Base-by-base conservation (phyloP, 352 stramenopile species). In the Elongisporangium senticosum region DNA sequence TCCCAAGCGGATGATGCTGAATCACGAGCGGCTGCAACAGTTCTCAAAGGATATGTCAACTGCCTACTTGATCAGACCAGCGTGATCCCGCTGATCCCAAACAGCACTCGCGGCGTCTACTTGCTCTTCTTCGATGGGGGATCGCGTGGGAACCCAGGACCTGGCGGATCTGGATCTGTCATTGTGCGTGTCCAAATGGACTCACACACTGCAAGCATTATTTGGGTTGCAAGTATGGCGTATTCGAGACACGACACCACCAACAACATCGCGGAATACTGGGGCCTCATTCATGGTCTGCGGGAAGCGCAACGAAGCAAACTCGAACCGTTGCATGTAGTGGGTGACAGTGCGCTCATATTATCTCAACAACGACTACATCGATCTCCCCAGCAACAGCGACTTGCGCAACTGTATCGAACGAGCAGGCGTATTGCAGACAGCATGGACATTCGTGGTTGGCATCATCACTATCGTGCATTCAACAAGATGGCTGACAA, bases 341-440 rank as follows among this genome's bases (percentile, higher is more conserved):
- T 57, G n/a, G 53, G 53, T n/a, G 53, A 57, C 53, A 57, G 53
- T 37, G 53, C 8, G n/a, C n/a, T n/a, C 37, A 51, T 57, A 57
- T 57, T 22, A 57, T 57, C 28, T n/a, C 53, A 57, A 33, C 53
- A 57, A 2, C 28, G 53, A 21, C 14, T 7, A 15, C 53, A 57
- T 23, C 53, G 53, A 50, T 47, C 33, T n/a, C 53, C 33, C 14
- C 53, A 21, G 24, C 51, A 43, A 49, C 51, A 57, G 14, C 48
- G 48, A 52, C 53, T 51, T 47, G 11, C 3, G 19, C 53, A 33
- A 33, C 53, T 57, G 33, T 56, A 56, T 21, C 51, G 5, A 21
- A 56, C 5, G 22, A 14, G 8, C 8, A 56, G 51, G 26, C 51
- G 51, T 17, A 15, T 48, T 23, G 24, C 51, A 13, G 51, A 56